phyloP scores from a whole-genome alignment of 164 flowering plant species.

The Chimonanthus praecox region DNA sequence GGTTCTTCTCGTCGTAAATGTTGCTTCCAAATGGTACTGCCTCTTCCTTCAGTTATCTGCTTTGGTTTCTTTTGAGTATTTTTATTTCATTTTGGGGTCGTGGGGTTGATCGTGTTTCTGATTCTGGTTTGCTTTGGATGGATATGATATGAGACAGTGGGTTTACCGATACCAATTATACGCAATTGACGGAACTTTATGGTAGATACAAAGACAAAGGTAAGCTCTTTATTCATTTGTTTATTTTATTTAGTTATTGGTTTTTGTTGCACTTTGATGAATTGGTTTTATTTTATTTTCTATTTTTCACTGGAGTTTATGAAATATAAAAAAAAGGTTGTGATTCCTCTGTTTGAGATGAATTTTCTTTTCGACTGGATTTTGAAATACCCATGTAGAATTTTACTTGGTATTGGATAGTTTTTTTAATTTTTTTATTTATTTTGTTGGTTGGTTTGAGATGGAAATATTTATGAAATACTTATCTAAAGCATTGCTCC shows the following conservation, averaged over 20 bases:
- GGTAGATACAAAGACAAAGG: conserved; percentile 68
- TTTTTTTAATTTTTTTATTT: not conserved
- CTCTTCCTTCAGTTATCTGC: not conserved
- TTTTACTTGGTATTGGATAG: no score
- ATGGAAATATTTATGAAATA: not conserved
- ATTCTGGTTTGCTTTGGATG: not conserved
- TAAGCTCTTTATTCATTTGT: conserved; percentile 8
- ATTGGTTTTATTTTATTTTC: no score
- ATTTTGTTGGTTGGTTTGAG: not conserved
- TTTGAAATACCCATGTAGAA: no score
- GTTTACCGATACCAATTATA: conserved; percentile 60
- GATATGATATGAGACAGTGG: conserved; percentile 44
- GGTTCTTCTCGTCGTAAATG: conserved; percentile 78
- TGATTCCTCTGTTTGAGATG: no score
- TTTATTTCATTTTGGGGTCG: not conserved
- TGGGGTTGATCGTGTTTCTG: not conserved
- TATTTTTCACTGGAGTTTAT: no score
- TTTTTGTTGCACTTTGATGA: not conserved
- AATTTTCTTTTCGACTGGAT: no score
- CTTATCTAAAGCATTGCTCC: not conserved
- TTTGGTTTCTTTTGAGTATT: not conserved
- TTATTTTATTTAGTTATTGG: not conserved
- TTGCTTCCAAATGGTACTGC: conserved; percentile 84
- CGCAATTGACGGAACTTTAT: conserved; percentile 73
- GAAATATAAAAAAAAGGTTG: no score